Base-by-base conservation (phyloP, 2,329 filamentous ascomycete genomes). In the Penicillium sp. region DNA sequence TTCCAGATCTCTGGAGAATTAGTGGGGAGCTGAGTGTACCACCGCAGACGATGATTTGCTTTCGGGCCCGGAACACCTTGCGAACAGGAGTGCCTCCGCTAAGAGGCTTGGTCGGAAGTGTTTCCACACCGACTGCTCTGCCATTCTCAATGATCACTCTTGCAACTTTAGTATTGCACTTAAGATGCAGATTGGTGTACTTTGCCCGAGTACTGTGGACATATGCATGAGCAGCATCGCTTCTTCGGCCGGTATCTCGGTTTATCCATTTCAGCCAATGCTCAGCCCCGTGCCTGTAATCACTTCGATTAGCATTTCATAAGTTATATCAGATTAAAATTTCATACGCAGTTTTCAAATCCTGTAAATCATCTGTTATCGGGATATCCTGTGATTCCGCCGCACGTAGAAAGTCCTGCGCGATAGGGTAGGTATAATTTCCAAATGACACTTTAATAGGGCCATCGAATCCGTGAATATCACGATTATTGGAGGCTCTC, bases 221-320 rank as follows among this genome's bases (percentile, higher is more conserved):
- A 61, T 92, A 92, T 2, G 84, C 88, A 63, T 91, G 88, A 6
- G 89, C 89, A 47, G 85, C 87, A 72, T 92, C 89, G 53, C 85
- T 88, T 51, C 89, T 86, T 44, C 89, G 84, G 37, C 88, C 83
- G 24, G 71, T 74, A 41, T 75, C 74, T 41, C 77, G 81, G 65
- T 92, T 91, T 72, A 92, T 91, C 89, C 89, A 92, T 73, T 92
- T 91, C 49, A 92, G 75, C 89, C 89, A 92, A 59, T 91, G 88
- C 73, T 91, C 88, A 39, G 88, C 89, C 56, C 89, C 89, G 52
- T 86, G 84, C 12, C 69, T 72, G 24, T 27, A 24, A 32, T 32
- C 10, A 10, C 1, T 8, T n/a, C 4, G 9, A 5, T 54, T 32
- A 54, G 47, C 24, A 18, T 27, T 8, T 3, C 3, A 12, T 5